Evolutionary conservation across 1,284 basidiomycete genomes (phyloP), one percentile per base, ranked within the genome.

Genomic region (Ceratobasidium sp.): DNA sequence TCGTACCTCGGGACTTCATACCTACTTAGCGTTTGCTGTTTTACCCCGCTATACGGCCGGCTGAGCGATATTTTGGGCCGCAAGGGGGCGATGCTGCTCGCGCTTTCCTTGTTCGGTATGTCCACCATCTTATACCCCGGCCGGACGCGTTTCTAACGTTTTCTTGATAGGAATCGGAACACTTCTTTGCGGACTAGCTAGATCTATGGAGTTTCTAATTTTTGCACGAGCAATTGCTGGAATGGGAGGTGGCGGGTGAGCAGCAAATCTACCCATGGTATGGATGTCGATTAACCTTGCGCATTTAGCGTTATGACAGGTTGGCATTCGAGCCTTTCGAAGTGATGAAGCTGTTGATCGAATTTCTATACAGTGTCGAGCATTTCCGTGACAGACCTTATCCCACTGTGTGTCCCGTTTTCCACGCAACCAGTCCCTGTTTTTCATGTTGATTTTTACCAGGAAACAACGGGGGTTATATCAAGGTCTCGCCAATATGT

Each of bases 1-100:
- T 92, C 92, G 2, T 96, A 96, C 83, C 90, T 96, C 73, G 94
- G 93, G 34, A 94, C 94, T 11, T 89, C 93, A 2, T 95, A 95
- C 83, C 85, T 96, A 76, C 85, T 96, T 61, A 94, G 92, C 51
- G 90, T 96, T 61, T 96, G 92, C 81, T 95, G 93, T 83, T 95
- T 96, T 80, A 95, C 74, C 39, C 72, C 77, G 64, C 79, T 79
- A 72, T 78, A 81, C 92, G 92, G 95, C 59, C 89, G 94, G 75
- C 85, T 97, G 74, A 90, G 92, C 76, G 93, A 96, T 82, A 94
- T 96, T 78, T 83, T 97, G 78, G 76, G 76, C 22, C 87, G 95
- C 62, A 93, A 92, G 83, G 89, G 91, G 49, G 92, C 82, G 0
- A 81, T 83, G 78, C 84, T 96, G 76, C 83, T 94, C 54, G 94